These are phyloP conservation scores for Coemansia javaensis DNA, from an alignment of 192 early-diverging fungal genomes.

Conservation along the genomic window DNA sequence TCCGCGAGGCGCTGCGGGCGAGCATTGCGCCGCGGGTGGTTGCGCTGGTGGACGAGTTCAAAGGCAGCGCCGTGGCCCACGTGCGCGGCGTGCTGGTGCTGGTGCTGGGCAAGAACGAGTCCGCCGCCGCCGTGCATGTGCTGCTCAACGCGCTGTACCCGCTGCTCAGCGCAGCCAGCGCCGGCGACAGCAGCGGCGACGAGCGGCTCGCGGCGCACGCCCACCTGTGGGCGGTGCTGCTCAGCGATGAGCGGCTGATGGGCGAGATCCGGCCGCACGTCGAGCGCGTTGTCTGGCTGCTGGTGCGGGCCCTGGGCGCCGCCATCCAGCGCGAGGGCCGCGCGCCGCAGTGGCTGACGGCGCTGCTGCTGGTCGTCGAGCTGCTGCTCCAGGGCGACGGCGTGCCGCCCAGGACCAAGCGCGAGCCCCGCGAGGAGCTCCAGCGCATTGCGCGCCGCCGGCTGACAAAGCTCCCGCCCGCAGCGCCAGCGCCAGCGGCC, in stretches of 20 bases:
- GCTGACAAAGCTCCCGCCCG: slow-evolving; percentile 44
- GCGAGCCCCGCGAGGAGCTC: slow-evolving; percentile 28
- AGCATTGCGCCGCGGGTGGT: slow-evolving; percentile 47
- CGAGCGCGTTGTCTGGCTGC: slow-evolving; percentile 7
- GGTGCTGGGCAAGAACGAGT: slow-evolving; percentile 33
- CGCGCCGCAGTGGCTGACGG: slow-evolving; percentile 32
- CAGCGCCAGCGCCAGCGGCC: slow-evolving; percentile 2
- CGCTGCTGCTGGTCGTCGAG: slow-evolving; percentile 39
- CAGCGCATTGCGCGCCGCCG: slow-evolving; percentile 35
- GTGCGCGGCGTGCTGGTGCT: slow-evolving; percentile 36
- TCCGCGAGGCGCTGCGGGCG: slow-evolving; percentile 53
- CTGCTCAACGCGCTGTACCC: slow-evolving; percentile 33
- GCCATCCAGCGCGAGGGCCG: slow-evolving; percentile 21
- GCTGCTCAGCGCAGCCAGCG: slow-evolving; percentile 14
- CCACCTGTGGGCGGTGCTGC: slow-evolving; percentile 43
- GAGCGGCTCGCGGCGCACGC: slow-evolving; percentile 41
- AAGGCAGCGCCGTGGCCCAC: slow-evolving; percentile 30
- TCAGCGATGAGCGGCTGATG: slow-evolving; percentile 25
- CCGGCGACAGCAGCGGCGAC: slow-evolving; percentile 5
- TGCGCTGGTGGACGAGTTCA: slow-evolving; percentile 32
- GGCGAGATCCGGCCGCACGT: slow-evolving; percentile 35
- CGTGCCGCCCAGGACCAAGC: slow-evolving; percentile 18
- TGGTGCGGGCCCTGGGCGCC: slow-evolving; percentile 27
- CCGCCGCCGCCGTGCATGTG: slow-evolving; percentile 13
- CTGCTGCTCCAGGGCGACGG: slow-evolving; percentile 41